These are phyloP conservation scores for Ophiostoma ulmi DNA, from an alignment of 2,329 filamentous ascomycete genomes.

Conservation along the genomic window DNA sequence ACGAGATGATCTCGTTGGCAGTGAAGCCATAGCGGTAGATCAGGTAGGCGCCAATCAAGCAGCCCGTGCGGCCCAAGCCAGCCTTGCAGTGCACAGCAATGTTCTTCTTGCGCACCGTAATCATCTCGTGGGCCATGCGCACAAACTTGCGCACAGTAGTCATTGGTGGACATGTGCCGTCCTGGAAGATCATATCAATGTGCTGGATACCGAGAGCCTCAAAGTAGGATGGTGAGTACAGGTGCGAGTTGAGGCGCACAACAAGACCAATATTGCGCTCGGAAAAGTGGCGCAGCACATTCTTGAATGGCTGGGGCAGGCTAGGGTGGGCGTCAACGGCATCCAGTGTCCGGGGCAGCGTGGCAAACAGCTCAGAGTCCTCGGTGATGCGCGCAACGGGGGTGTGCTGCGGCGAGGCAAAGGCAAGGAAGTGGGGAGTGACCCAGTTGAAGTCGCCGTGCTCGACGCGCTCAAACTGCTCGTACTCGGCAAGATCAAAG, in stretches of 20 bases:
- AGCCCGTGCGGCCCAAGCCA: slow-evolving; percentile 89
- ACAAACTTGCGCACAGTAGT: slow-evolving; percentile 92
- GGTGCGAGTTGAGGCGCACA: slow-evolving; percentile 87
- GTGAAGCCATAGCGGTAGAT: slow-evolving; percentile 98
- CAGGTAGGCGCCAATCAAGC: slow-evolving; percentile 92
- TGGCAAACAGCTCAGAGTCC: slow-evolving; percentile 66
- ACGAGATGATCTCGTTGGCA: slow-evolving; percentile 93
- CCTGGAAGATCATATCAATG: slow-evolving; percentile 98
- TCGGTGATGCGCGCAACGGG: slow-evolving; percentile 68
- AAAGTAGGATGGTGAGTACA: slow-evolving; percentile 97
- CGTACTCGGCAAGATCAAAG: slow-evolving; percentile 96
- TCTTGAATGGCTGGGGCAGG: slow-evolving; percentile 86
- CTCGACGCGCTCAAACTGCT: slow-evolving; percentile 90
- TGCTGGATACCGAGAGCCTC: slow-evolving; percentile 92
- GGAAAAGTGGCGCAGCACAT: slow-evolving; percentile 84
- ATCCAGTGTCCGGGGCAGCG: slow-evolving; percentile 69
- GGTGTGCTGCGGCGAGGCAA: slow-evolving; percentile 85
- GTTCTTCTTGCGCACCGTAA: slow-evolving; percentile 81
- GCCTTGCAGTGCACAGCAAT: slow-evolving; percentile 99
- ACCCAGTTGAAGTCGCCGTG: slow-evolving; percentile 99
- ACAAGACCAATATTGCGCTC: slow-evolving; percentile 87
- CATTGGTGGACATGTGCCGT: slow-evolving; percentile 89
- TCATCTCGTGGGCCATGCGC: slow-evolving; percentile 88
- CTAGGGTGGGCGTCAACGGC: slow-evolving; percentile 65
- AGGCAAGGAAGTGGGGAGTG: slow-evolving; percentile 88